These are phyloP conservation scores for Sinapis alba DNA, from an alignment of 441 rosid species.

Conservation along the genomic window DNA sequence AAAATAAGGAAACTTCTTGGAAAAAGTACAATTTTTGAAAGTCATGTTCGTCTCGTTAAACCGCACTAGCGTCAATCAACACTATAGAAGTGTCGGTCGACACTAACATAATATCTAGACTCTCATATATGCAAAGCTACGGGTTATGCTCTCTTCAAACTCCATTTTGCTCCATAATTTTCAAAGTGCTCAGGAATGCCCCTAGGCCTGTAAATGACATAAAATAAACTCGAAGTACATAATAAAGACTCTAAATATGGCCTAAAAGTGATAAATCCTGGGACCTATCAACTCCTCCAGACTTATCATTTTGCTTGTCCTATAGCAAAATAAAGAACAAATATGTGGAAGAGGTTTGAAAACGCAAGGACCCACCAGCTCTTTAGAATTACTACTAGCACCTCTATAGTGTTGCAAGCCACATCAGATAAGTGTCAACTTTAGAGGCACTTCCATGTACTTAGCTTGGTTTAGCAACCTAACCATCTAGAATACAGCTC, in stretches of 20 bases:
- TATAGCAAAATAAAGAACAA: too few relatives aligned
- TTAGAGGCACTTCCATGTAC: too few relatives aligned
- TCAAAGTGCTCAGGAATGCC: neutral
- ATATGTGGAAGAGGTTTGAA: too few relatives aligned
- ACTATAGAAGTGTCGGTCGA: neutral
- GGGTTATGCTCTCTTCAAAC: neutral
- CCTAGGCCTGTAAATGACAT: neutral
- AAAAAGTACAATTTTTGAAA: neutral
- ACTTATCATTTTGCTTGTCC: too few relatives aligned
- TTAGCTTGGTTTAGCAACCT: too few relatives aligned
- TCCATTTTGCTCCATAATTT: neutral
- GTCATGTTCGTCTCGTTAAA: neutral
- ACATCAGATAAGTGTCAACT: too few relatives aligned
- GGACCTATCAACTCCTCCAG: neutral
- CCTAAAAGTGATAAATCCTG: neutral
- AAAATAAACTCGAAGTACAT: neutral
- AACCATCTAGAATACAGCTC: too few relatives aligned
- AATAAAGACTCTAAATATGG: neutral
- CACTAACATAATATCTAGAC: neutral
- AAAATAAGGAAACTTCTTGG: too few relatives aligned
- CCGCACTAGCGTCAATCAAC: neutral
- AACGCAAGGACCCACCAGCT: too few relatives aligned
- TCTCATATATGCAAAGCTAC: neutral
- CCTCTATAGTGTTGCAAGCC: too few relatives aligned
- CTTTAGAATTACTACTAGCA: too few relatives aligned